These are phyloP conservation scores for Pichia scutulata DNA, from an alignment of 805 yeast species.

Conservation along the genomic window DNA sequence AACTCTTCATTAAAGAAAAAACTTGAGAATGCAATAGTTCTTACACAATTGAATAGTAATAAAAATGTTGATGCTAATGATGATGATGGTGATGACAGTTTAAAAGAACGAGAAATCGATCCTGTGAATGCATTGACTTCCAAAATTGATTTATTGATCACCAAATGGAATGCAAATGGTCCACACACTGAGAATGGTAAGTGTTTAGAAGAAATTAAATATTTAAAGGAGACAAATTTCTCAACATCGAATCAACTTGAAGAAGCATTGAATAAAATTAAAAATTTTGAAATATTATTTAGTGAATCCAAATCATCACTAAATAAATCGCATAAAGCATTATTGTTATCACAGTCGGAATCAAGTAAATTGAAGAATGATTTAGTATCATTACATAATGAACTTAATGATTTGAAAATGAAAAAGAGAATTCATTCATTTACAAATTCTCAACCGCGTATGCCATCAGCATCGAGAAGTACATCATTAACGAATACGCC, in stretches of 20 bases:
- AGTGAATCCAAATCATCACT: slow-evolving; percentile 65
- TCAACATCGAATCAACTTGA: slow-evolving; percentile 30
- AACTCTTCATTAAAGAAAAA: slow-evolving; percentile 39
- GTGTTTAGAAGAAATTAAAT: not conserved
- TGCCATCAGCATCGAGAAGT: not conserved
- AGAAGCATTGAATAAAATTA: slow-evolving; percentile 15
- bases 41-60: not conserved
- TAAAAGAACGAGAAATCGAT: not conserved
- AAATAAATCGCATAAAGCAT: slow-evolving; percentile 66
- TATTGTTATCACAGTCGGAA: slow-evolving; percentile 67
- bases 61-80: not conserved
- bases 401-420: slow-evolving; percentile 61
- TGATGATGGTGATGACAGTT: no score
- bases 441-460: slow-evolving; percentile 3
- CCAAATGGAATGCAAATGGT: slow-evolving; percentile 10
- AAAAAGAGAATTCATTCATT: slow-evolving; percentile 19
- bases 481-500: not conserved
- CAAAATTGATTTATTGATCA: slow-evolving; percentile 9
- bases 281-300: slow-evolving; percentile 54
- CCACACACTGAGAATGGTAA: not conserved
- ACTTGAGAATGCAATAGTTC: slow-evolving; percentile 8
- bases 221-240: not conserved
- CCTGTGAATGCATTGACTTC: not conserved
- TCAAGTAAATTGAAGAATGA: slow-evolving; percentile 49
- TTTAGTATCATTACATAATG: slow-evolving; percentile 49